Base-by-base conservation (phyloP, 495 filamentous ascomycete genomes). In the Aspergillus heteromorphus region DNA sequence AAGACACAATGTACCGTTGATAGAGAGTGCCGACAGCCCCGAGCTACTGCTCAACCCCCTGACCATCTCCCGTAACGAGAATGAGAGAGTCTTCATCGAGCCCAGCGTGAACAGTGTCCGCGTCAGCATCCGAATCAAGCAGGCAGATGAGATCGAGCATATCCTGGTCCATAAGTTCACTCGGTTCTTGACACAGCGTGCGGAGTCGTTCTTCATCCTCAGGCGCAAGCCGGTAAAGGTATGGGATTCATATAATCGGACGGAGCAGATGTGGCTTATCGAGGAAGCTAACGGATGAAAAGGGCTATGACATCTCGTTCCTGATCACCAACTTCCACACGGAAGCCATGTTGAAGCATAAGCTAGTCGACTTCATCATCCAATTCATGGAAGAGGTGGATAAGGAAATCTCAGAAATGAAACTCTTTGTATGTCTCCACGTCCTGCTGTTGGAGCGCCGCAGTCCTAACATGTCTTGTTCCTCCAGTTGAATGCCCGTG, bases 361-460 rank as follows among this genome's bases (percentile, higher is more conserved):
- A 98, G 74, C 76, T 98, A 56, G 95, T 98, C 9, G 93, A 98
- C 65, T 98, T 98, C 64, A 93, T 97, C 55, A 95, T 99, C 55
- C 86, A 96, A 59, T 97, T 97, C 53, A 97, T 97, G 92, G 92
- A 97, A 73, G 95, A 99, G 65, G 93, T 97, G 25, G 93, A 97
- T 65, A 97, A 97, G 77, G 95, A 99, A 71, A 97, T 97, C 49
- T 97, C 92, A 1, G 95, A 97, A 73, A 97, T 97, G 93, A 99
- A 99, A 82, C 83, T 99, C 57, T 99, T 97, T 72, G 92, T 97
- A 83, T 48, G 89, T 79, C 18, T 11, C 9, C 1, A 13, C 10
- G 9, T 14, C 14, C 58, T 31, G n/a, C 2, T 7, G 10, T 69
- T 40, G 66, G 68, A 52, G 7, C 17, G 25, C n/a, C 13, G 41